Conservation (phyloP, 768 basidiomycete species). For the Paxillus ammoniavirescens region DNA sequence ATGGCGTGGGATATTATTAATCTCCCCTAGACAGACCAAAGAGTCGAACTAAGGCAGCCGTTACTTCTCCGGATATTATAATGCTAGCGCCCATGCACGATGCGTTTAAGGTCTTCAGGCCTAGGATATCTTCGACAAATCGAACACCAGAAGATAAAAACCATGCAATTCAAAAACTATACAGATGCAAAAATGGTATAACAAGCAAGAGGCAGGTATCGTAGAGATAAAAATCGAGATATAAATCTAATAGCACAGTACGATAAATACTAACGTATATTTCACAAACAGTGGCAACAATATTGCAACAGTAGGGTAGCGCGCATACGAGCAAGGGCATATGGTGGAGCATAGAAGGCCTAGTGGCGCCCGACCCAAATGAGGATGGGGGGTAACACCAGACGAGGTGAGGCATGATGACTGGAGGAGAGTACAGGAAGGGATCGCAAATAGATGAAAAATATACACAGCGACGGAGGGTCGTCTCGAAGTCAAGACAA, state of each 20-base stretch:
- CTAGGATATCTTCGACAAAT: no score
- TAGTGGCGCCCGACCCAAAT: not conserved
- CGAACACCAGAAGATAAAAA: not conserved
- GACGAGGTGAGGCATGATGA: slow-evolving; percentile 13
- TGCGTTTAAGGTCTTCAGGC: no score
- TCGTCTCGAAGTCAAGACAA: slow-evolving; percentile 4
- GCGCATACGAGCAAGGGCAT: slow-evolving; percentile 13
- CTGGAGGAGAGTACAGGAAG: not conserved
- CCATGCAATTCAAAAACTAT: not conserved
- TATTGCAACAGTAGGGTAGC: not conserved
- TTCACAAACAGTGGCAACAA: slow-evolving; percentile 4
- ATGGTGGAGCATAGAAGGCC: slow-evolving; percentile 14
- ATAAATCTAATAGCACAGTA: slow-evolving; percentile 26
- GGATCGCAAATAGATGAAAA: not conserved
- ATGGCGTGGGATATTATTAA: no score
- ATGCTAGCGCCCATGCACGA: no score
- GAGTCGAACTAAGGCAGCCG: no score
- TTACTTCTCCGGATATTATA: no score
- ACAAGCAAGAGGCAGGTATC: slow-evolving; percentile 14
- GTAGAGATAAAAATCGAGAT: slow-evolving; percentile 15
- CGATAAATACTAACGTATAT: slow-evolving; percentile 12
- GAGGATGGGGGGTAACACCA: no score
- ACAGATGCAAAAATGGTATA: slow-evolving; percentile 4
- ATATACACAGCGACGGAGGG: not conserved
- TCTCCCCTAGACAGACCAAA: no score